Evolutionary conservation across 768 basidiomycete species (phyloP).

Genomic region (Auriscalpium microsporum): DNA sequence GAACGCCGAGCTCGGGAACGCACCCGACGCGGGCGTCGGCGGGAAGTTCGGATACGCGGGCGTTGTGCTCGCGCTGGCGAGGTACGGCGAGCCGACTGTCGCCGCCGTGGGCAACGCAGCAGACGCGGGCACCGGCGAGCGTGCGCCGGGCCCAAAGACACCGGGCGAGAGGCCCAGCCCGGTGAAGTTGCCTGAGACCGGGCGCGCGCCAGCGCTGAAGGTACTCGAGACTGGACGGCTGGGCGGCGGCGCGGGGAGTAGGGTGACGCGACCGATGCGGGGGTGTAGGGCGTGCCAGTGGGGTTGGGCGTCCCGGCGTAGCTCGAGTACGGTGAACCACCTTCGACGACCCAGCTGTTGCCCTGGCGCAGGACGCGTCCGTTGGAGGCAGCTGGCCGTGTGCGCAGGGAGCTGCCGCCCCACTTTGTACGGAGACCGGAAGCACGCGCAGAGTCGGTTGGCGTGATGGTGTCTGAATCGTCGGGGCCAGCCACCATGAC

Average conservation of each 20-base stretch:
- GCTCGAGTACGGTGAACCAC: slow-evolving; percentile 31
- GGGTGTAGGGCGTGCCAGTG: slow-evolving; percentile 24
- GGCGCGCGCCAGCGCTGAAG: slow-evolving; percentile 1
- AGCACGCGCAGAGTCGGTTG: slow-evolving; percentile 45
- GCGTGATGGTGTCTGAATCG: slow-evolving; percentile 59
- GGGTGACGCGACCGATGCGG: slow-evolving; percentile 24
- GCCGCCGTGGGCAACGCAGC: slow-evolving; percentile 20
- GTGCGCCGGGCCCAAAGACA: background rate
- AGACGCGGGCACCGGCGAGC: background rate
- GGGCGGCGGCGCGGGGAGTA: slow-evolving; percentile 16
- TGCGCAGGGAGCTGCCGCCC: slow-evolving; percentile 54
- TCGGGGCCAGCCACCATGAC: slow-evolving; percentile 49
- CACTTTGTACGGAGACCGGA: slow-evolving; percentile 55
- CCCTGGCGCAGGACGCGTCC: slow-evolving; percentile 49
- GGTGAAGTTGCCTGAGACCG: background rate
- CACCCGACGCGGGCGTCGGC: slow-evolving; percentile 25
- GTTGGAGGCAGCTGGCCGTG: slow-evolving; percentile 32
- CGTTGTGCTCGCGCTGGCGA: slow-evolving; percentile 7
- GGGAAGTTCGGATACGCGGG: slow-evolving; percentile 26
- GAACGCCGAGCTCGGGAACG: background rate
- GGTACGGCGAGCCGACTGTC: slow-evolving; percentile 19
- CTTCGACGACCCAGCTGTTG: slow-evolving; percentile 52
- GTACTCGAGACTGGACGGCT: background rate
- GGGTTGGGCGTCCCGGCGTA: slow-evolving; percentile 28
- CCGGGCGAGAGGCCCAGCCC: slow-evolving; percentile 9